Conservation (phyloP, 176 grass and related monocot genomes). For the sorghum (Sorghum bicolor) region Sorghum_bicolor_NCBIv3 NC_012871.2:67488501-67489000, state of each 20-base stretch:
- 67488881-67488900: conserved; percentile 22
- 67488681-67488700: not conserved
- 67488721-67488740: not conserved
- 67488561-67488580: not conserved
- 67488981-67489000: too few relatives aligned
- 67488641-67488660: too few relatives aligned
- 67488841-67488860: conserved; percentile 42
- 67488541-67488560: too few relatives aligned
- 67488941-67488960: not conserved
- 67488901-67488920: conserved; percentile 28
- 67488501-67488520: too few relatives aligned
- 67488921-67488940: not conserved
- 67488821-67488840: not conserved
- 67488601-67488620: not conserved
- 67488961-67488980: too few relatives aligned
- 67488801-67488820: not conserved
- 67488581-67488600: not conserved
- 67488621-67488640: not conserved
- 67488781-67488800: not conserved
- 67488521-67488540: too few relatives aligned
- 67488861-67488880: conserved; percentile 46
- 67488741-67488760: not conserved
- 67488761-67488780: too few relatives aligned
- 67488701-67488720: not conserved
- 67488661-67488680: not conserved